Percentiles rank a stretch among this genome's conserved stretches.
phyloP scores from a whole-genome alignment of 2,329 filamentous ascomycete genomes.

The Stemphylium beticola region DNA sequence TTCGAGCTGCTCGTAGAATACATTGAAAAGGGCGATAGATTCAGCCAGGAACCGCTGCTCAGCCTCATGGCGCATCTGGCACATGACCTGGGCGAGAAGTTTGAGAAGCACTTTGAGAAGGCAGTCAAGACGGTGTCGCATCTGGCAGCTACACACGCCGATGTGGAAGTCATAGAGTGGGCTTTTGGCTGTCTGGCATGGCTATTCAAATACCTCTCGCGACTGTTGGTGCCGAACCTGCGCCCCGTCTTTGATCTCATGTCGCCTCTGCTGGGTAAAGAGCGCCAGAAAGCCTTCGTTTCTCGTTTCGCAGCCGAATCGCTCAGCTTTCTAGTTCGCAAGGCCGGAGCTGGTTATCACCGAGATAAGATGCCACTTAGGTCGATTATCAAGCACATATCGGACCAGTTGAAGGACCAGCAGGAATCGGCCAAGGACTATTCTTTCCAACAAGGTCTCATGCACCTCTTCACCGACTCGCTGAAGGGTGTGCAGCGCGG shows the following conservation, averaged over 20 bases:
- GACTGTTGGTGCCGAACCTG: slow-evolving; percentile 83
- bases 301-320: slow-evolving; percentile 93
- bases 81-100: slow-evolving; percentile 85
- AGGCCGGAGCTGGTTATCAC: slow-evolving; percentile 78
- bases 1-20: slow-evolving; percentile 77
- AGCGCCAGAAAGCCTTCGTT: slow-evolving; percentile 82
- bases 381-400: slow-evolving; percentile 73
- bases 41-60: slow-evolving; percentile 84
- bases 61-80: slow-evolving; percentile 91
- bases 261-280: slow-evolving; percentile 81
- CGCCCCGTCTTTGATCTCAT: slow-evolving; percentile 84
- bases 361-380: slow-evolving; percentile 73
- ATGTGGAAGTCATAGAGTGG: slow-evolving; percentile 95
- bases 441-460: slow-evolving; percentile 84
- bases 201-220: slow-evolving; percentile 95
- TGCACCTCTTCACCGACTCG: slow-evolving; percentile 90
- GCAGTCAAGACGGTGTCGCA: slow-evolving; percentile 77
- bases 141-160: slow-evolving; percentile 77
- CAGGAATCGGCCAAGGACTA: slow-evolving; percentile 64
- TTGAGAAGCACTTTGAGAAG: slow-evolving; percentile 84
- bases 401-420: slow-evolving; percentile 68
- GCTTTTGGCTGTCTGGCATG: slow-evolving; percentile 93
- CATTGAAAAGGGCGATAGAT: slow-evolving; percentile 77
- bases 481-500: slow-evolving; percentile 66
- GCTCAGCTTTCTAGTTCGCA: slow-evolving; percentile 90